Evolutionary conservation across 345 rosid genomes (phyloP), one percentile per base, ranked within the genome.

Genomic region (Excoecaria cochinchinensis): DNA sequence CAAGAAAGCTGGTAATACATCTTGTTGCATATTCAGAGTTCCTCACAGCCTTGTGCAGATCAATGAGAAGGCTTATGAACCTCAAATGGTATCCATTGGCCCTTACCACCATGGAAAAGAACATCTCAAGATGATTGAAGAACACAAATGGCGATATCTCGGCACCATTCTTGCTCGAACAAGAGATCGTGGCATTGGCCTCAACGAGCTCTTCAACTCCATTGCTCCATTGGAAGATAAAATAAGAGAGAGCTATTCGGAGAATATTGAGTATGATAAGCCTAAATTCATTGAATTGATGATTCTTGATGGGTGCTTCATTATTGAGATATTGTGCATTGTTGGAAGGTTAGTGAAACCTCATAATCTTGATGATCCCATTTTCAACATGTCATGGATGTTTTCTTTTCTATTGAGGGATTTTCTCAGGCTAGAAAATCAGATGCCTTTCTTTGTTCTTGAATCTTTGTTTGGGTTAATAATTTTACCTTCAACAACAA

Each of bases 231-330:
- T n/a, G 39, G 71, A 68, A 14, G 11, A 47, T 0, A 6, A 17
- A 16, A 68, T 68, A n/a, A 47, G 71, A 48, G 71, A 22, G 4
- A 47, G 71, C n/a, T 68, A 68, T 68, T 68, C 57, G 6, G 39
- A 68, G 56, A 22, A 12, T 24, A 68, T 68, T 22, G 71, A 47
- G 13, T 68, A 12, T 13, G 48, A 21, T 21, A 68, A 57, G 21
- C n/a, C 6, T 24, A 16, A 68, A 4, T 48, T 89, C 3, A 61
- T 86, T 3, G 80, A 84, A 76, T 83, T 87, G 86, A 84, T 87
- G 85, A 82, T 86, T 57, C 86, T 87, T 13, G 91, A 89, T 57
- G 86, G 91, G 13, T 90, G 94, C 59, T 90, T 90, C 71, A 80
- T 90, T 50, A 82, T 90, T 60, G 86, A 85, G 70, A 64, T 90